Base-by-base conservation (phyloP, 1,139 yeast species). In the Dujonia santamariae region DNA sequence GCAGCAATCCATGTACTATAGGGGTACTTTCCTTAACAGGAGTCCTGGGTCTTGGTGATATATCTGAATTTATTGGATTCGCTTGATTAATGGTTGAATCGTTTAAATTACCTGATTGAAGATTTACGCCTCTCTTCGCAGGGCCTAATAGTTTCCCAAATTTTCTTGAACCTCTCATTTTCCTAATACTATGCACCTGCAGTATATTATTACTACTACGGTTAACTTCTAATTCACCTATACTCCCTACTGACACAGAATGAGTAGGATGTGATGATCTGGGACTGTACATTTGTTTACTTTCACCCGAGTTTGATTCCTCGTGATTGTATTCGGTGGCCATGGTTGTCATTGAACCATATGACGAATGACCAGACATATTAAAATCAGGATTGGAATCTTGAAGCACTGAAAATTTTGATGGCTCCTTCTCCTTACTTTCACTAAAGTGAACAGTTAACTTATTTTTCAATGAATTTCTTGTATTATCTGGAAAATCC, bases 131-230 rank as follows among this genome's bases (percentile, higher is more conserved):
- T 27, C 72, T 47, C 42, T 63, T 56, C 1, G 72, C 72, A 3
- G 69, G 70, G 0, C 74, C 75, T 34, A 68, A 19, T 11, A 21
- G 44, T 40, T 53, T 58, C 4, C 69, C 67, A 37, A 64, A 61
- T 34, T 66, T 43, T 40, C 69, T 47, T 2, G 60, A 49, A 2
- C 68, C 60, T 28, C 61, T 42, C 36, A 50, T 48, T 34, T 59
- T 42, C 42, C 59, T 58, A 12, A 58, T 38, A 12, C 55, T 42
- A 29, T 47, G 52, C n/a, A 43, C 41, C 19, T 41, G 39, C 36
- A 28, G 40, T 8, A 23, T 9, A 6, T 12, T 11, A 7, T 15
- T 11, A 12, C 6, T 26, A 39, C 29, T 29, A 38, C 31, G 30
- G 37, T 30, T 13, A 33, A 28, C 24, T 26, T 35, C 16, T 37